Base-by-base conservation (phyloP, 2,329 filamentous ascomycete genomes). In the Ophiostoma montium region DNA sequence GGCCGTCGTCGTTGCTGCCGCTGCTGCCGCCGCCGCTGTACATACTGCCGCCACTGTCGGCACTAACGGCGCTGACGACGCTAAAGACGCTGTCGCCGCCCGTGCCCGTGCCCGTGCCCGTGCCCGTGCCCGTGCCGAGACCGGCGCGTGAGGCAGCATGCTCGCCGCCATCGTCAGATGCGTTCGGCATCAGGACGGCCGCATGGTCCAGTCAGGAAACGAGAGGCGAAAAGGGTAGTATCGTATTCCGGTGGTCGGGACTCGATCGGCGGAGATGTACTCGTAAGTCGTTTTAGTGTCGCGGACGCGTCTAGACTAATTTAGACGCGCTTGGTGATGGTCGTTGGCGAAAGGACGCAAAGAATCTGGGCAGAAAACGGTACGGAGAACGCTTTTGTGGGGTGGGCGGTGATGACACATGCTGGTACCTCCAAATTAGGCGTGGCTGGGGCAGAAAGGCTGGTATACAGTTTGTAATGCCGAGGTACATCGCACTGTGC, bases 141-240 rank as follows among this genome's bases (percentile, higher is more conserved):
- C 23, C 23, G 23, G 23, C 23, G 5, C 23, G 23, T 27, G 23
- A 27, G 23, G 23, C 23, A 27, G 23, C 23, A 27, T n/a, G 23
- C 23, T 42, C 23, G 16, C 39, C 39, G 16, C 23, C 39, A 42
- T 42, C 39, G 23, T 42, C 39, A 44, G 42, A 33, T 32, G 42
- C 42, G 45, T 50, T 41, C 47, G 48, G 49, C 53, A 54, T 54
- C 44, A 32, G 43, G 45, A 51, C 43, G 31, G 45, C 35, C n/a
- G 21, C 52, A 53, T 48, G 35, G 21, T 44, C 21, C 31, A n/a
- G n/a, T n/a, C n/a, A n/a, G n/a, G n/a, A n/a, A n/a, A n/a, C n/a
- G n/a, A n/a, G n/a, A n/a, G n/a, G n/a, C n/a, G n/a, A n/a, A n/a
- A n/a, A n/a, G n/a, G n/a, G n/a, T n/a, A n/a, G n/a, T n/a, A n/a